phyloP scores from a whole-genome alignment of 805 yeast species.

The Cyberlindnera euphorbiiphila region DNA sequence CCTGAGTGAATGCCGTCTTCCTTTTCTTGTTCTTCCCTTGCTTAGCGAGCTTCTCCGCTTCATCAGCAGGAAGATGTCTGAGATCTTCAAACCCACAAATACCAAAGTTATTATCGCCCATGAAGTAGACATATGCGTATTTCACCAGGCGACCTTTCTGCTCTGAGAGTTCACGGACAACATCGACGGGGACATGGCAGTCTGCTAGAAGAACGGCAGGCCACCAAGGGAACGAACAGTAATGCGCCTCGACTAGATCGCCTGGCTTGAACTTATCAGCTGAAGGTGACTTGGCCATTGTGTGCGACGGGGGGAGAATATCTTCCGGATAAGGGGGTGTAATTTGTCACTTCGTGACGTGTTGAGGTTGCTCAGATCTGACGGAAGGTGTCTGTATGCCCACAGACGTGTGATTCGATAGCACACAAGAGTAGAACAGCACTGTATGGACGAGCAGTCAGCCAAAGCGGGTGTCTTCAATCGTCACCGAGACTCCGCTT shows the following conservation, averaged over 20 bases:
- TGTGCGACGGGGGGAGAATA: background rate
- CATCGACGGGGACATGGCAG: background rate
- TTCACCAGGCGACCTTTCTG: background rate
- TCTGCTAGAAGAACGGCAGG: constrained; percentile 9
- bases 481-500: no score
- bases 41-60: background rate
- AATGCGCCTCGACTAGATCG: constrained; percentile 8
- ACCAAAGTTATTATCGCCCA: constrained; percentile 10
- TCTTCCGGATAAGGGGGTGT: no score
- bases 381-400: no score
- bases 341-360: constrained; percentile 4
- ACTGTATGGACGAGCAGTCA: no score
- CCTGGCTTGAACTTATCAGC: constrained; percentile 12
- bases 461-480: no score
- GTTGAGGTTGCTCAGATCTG: no score
- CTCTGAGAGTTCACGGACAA: background rate
- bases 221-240: constrained; percentile 6
- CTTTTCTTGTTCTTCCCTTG: background rate
- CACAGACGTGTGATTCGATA: no score
- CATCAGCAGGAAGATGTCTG: background rate
- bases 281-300: no score
- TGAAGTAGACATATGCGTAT: constrained; percentile 6
- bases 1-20: constrained; percentile 1
- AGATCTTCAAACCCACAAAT: background rate
- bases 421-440: no score